Evolutionary conservation across 2,329 filamentous ascomycete species (phyloP), one percentile per base, ranked within the genome.

Genomic region (Fusarium scirpi): DNA sequence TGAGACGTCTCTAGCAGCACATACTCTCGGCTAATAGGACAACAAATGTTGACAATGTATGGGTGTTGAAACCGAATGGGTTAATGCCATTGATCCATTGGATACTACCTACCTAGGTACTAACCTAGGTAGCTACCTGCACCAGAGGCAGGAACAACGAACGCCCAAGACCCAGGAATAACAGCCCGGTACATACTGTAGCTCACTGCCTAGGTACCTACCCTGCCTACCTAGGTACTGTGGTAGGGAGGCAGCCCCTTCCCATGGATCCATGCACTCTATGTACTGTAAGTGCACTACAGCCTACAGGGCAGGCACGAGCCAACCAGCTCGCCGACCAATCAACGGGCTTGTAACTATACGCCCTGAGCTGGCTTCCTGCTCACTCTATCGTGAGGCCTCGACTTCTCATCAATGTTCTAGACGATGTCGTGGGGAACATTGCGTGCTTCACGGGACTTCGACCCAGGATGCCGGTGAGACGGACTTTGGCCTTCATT

Each of bases 91-190:
- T 25, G 15, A n/a, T 38, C 34, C 18, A 38, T 38, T 38, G 34
- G 34, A 38, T n/a, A 38, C 18, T n/a, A 34, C 15, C 27, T 29
- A 29, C 27, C 27, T 29, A 22, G 22, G 22, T 22, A 22, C 22
- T 22, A 22, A 22, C 22, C 22, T 22, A n/a, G n/a, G 34, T 40
- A 40, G 6, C 46, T 49, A 34, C 11, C 20, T 51, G 30, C 16
- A 12, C 24, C 22, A 51, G 16, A 41, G 32, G 34, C 34, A 52
- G 49, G 49, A 41, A 41, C 18, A 44, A 57, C 38, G 13, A 27
- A 45, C 62, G 64, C 38, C 49, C 54, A 64, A 62, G 32, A 49
- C 53, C 58, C 61, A 61, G 71, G 62, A 71, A 74, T 73, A 72
- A 43, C 52, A 48, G 13, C 30, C n/a, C 38, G 41, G n/a, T 24